phyloP scores from a whole-genome alignment of 2,329 filamentous ascomycete genomes.

The Claviceps sp. region DNA sequence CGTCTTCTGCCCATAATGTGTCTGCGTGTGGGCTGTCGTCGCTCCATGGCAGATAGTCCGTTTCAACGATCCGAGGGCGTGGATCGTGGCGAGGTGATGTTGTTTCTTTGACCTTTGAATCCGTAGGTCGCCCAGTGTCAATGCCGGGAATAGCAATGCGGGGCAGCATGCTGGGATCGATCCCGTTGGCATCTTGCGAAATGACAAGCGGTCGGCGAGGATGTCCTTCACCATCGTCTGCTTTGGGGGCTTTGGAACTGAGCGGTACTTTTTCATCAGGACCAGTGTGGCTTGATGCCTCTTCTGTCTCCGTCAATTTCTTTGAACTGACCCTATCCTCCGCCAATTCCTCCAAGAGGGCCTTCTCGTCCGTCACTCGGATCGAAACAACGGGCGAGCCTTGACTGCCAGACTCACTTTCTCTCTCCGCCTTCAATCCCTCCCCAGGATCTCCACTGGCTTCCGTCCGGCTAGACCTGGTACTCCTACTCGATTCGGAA shows the following conservation, averaged over 20 bases:
- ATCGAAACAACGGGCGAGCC: slow-evolving; percentile 22
- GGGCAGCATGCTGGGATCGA: not conserved
- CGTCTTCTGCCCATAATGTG: slow-evolving; percentile 15
- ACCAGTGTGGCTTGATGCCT: slow-evolving; percentile 15
- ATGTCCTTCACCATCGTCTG: slow-evolving; percentile 20
- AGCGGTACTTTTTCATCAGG: too few species aligned
- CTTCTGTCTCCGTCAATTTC: slow-evolving; percentile 21
- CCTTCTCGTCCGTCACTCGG: slow-evolving; percentile 3
- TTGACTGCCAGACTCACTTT: slow-evolving; percentile 18
- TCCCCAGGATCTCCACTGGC: slow-evolving; percentile 12
- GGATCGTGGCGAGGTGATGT: slow-evolving; percentile 23
- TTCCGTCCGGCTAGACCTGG: slow-evolving; percentile 8
- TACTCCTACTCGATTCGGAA: slow-evolving; percentile 38
- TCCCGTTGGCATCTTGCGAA: slow-evolving; percentile 13
- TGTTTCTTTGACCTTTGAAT: slow-evolving; percentile 13
- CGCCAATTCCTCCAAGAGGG: not conserved
- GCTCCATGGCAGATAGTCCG: slow-evolving; percentile 46
- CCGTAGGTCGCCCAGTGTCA: slow-evolving; percentile 10
- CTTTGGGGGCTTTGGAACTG: slow-evolving; percentile 33
- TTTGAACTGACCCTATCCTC: slow-evolving; percentile 5
- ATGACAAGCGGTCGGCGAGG: slow-evolving; percentile 19
- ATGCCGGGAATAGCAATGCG: not conserved
- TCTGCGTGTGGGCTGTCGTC: slow-evolving; percentile 43
- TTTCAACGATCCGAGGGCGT: slow-evolving; percentile 35
- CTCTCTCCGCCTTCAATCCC: slow-evolving; percentile 14